Conservation (phyloP, 768 basidiomycete species). For the Leccinum olivaceopallidum region DNA sequence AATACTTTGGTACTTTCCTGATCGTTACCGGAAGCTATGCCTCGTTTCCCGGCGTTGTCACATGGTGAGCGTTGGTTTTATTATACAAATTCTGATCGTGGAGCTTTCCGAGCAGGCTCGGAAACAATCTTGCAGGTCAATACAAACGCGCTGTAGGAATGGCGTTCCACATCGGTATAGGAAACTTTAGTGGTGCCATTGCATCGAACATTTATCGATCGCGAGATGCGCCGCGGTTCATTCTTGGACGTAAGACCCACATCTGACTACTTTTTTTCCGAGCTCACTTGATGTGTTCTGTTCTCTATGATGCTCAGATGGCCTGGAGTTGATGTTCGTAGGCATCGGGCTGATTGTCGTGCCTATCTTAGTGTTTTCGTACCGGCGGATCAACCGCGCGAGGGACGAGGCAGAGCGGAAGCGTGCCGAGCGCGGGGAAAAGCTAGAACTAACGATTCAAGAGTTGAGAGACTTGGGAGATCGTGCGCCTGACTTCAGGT, state of each 20-base stretch:
- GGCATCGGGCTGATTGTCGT: background rate
- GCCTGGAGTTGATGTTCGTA: background rate
- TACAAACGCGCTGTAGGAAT: slow-evolving; percentile 71
- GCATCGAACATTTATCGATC: slow-evolving; percentile 62
- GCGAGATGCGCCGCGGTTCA: slow-evolving; percentile 39
- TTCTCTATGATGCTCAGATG: background rate
- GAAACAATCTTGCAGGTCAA: slow-evolving; percentile 54
- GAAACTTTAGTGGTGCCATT: slow-evolving; percentile 68
- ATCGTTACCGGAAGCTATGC: slow-evolving; percentile 59
- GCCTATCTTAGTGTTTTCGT: background rate
- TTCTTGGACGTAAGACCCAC: background rate
- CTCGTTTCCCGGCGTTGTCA: slow-evolving; percentile 56
- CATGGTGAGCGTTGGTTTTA: slow-evolving; percentile 48
- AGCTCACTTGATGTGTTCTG: background rate
- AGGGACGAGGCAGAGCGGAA: background rate
- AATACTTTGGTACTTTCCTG: slow-evolving; percentile 76
- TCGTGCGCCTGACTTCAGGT: background rate
- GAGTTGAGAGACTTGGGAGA: background rate
- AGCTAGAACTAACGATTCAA: background rate
- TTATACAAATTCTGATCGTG: background rate
- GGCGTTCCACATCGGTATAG: slow-evolving; percentile 52
- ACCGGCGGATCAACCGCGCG: background rate
- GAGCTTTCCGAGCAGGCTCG: slow-evolving; percentile 45
- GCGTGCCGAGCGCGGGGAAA: background rate
- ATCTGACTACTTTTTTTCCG: background rate